A percentile compares a stretch with the other conserved stretches of the same genome.
These are phyloP conservation scores for Lotmaria passim DNA, from an alignment of 208 protist species.

Conservation along the genomic window DNA sequence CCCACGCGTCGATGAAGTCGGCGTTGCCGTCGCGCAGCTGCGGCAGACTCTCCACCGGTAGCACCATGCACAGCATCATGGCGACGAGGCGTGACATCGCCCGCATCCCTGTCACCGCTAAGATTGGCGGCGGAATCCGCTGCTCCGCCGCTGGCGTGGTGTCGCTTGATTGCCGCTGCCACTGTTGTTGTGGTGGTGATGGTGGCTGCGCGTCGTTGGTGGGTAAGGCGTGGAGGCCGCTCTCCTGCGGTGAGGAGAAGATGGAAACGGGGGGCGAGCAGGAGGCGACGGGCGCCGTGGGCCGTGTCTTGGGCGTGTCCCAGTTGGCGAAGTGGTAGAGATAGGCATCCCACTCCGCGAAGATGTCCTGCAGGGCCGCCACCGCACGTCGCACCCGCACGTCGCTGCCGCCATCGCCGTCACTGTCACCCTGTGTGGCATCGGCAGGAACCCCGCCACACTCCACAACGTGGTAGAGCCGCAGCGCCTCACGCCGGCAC, in stretches of 20 bases:
- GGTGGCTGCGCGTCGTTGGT: background rate
- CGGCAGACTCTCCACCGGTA: constrained; percentile 25
- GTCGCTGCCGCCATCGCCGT: constrained; percentile 1
- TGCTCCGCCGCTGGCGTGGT: background rate
- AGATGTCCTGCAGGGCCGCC: constrained; percentile 19
- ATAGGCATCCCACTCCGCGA: constrained; percentile 24
- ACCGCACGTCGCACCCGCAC: constrained; percentile 21
- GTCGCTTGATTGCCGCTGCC: no score
- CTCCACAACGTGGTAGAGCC: constrained; percentile 49
- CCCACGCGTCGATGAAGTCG: constrained; percentile 11
- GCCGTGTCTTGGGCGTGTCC: constrained; percentile 24
- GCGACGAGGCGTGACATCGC: constrained; percentile 20
- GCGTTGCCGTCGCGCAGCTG: constrained; percentile 11
- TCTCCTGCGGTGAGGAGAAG: background rate
- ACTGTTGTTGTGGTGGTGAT: background rate
- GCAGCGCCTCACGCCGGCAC: constrained; percentile 43
- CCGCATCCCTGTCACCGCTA: constrained; percentile 22
- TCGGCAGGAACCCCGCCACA: constrained; percentile 20
- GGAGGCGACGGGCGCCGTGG: constrained; percentile 7
- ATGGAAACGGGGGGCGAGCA: constrained; percentile 10
- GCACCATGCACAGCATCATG: constrained; percentile 27
- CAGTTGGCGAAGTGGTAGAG: constrained; percentile 19
- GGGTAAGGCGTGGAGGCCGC: background rate
- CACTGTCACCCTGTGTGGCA: background rate
- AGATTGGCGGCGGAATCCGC: constrained; percentile 22